Evolutionary conservation across 2,329 filamentous ascomycete species (phyloP).

Genomic region (Pseudogymnoascus sp.): DNA sequence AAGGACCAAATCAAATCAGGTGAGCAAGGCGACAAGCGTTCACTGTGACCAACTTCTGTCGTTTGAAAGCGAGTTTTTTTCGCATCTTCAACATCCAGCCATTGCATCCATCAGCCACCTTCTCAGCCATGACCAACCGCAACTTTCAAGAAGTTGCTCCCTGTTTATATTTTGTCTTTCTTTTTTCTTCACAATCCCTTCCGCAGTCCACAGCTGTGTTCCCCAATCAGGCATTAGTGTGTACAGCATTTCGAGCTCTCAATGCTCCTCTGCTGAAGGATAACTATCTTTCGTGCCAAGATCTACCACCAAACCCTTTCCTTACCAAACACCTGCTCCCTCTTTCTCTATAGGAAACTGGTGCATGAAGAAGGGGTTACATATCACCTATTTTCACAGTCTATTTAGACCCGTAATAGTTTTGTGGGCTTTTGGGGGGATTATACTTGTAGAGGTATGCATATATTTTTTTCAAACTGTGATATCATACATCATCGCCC

Average conservation of each 20-base stretch:
- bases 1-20: not conserved
- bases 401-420: not conserved
- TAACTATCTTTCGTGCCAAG: slow-evolving; percentile 11
- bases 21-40: not conserved
- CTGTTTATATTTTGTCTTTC: not conserved
- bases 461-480: not conserved
- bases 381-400: slow-evolving; percentile 1
- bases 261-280: slow-evolving; percentile 11
- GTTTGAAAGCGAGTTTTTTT: not conserved
- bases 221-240: slow-evolving; percentile 10
- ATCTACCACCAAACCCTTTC: slow-evolving; percentile 6
- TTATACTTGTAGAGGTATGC: slow-evolving; percentile 6
- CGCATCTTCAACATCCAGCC: not conserved
- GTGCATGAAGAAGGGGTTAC: slow-evolving; percentile 11
- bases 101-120: not conserved
- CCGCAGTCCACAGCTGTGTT: slow-evolving; percentile 2
- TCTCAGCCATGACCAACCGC: not conserved
- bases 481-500: not conserved
- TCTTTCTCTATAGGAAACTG: slow-evolving; percentile 2
- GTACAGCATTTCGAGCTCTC: slow-evolving; percentile 11
- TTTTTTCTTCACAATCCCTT: not conserved
- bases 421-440: not conserved
- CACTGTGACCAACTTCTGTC: not conserved
- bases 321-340: slow-evolving; percentile 10
- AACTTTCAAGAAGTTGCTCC: not conserved